Conservation (phyloP, 2,329 filamentous ascomycete species). For the Colletotrichum navitas region DNA sequence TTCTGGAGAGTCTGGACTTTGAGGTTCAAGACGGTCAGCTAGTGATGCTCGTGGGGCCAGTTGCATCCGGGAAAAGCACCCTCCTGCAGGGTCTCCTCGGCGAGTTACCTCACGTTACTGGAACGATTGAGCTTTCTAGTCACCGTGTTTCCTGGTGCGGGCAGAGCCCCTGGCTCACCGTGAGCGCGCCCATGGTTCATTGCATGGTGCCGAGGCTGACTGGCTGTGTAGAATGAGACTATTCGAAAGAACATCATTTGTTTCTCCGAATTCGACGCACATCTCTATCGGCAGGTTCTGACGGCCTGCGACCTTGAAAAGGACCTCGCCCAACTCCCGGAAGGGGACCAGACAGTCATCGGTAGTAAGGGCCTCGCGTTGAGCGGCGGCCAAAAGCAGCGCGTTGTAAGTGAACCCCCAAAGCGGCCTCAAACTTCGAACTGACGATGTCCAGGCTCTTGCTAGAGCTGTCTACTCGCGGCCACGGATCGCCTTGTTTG, state of each 20-base stretch:
- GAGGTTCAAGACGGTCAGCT: constrained; percentile 49
- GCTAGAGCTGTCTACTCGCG: constrained; percentile 55
- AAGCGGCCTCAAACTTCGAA: no score
- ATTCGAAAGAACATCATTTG: constrained; percentile 54
- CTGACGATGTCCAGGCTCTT: constrained; percentile 48
- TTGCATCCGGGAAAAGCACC: constrained; percentile 60
- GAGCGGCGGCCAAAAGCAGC: constrained; percentile 61
- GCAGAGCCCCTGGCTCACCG: constrained; percentile 52
- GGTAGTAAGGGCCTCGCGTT: constrained; percentile 61
- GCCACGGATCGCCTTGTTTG: constrained; percentile 50
- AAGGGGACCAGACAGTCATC: constrained; percentile 55
- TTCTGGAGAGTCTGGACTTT: constrained; percentile 52
- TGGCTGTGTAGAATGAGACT: constrained; percentile 47
- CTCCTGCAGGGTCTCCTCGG: constrained; percentile 56
- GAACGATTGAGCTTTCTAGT: constrained; percentile 41
- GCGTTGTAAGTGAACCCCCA: constrained; percentile 49
- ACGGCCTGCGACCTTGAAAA: constrained; percentile 51
- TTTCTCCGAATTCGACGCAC: constrained; percentile 46
- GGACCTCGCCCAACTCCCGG: constrained; percentile 50
- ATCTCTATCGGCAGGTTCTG: constrained; percentile 46
- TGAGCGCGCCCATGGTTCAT: constrained; percentile 23
- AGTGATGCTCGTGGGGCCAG: constrained; percentile 57
- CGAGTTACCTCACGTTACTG: constrained; percentile 46
- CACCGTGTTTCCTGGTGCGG: constrained; percentile 49
- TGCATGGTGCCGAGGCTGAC: background rate